Base-by-base conservation (phyloP, 352 stramenopile species). In the Phytopythium aichiense region DNA sequence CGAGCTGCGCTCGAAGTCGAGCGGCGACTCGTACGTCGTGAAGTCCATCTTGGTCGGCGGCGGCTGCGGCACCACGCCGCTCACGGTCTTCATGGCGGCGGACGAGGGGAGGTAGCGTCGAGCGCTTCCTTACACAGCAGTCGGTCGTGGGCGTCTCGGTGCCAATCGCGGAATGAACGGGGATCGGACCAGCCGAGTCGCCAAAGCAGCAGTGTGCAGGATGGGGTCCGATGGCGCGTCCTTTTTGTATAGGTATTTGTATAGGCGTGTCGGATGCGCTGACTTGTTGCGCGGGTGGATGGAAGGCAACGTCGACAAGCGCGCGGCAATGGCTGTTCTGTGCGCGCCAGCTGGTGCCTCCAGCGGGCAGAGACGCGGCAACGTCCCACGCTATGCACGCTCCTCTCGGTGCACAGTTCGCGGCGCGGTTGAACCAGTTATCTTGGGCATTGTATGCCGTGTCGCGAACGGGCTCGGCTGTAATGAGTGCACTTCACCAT, bases 11-110 rank as follows among this genome's bases (percentile, higher is more conserved):
- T 78, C 64, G 25, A 75, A 79, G 49, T 79, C 65, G 23, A 76
- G 40, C 18, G 69, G 69, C 45, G 72, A 79, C 53, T 77, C 65
- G 65, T 75, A 74, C 52, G 68, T 69, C 50, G 60, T 64, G 61
- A 77, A 77, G 58, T 79, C 68, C 52, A 74, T 61, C 46, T 58
- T 69, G 58, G 49, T 63, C 23, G 64, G 38, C 30, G 69, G 66
- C 4, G 64, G 69, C 62, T 72, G 67, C 18, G 67, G 72, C 52
- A 73, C 63, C 57, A 74, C 66, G 22, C 61, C 68, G 63, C 59
- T 72, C 42, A 75, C 61, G 22, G 58, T 56, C 56, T 77, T 79
- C 59, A 65, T 65, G 50, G 59, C 13, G 11, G 46, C 43, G 22
- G 33, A 38, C 4, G 15, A 7, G 23, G 18, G 18, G 33, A 30